phyloP scores from a whole-genome alignment of 2,329 filamentous ascomycete species.

The Clonostachys sp. region DNA sequence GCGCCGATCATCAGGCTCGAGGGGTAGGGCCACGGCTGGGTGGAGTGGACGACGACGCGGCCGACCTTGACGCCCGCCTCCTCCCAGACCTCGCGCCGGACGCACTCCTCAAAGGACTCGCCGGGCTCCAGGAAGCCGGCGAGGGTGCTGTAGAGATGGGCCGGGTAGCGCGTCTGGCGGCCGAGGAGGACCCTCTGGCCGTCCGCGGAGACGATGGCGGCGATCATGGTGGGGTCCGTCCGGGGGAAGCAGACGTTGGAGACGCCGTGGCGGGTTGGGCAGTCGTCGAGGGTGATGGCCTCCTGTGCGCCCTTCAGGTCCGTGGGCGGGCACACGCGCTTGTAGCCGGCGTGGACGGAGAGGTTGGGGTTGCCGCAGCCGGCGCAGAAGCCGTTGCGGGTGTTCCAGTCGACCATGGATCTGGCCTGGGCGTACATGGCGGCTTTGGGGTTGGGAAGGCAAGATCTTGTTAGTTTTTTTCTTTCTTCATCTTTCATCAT shows the following conservation, averaged over 20 bases:
- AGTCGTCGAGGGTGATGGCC: conserved; percentile 50
- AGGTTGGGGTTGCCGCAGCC: conserved; percentile 82
- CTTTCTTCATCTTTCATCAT: background rate
- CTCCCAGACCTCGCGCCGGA: conserved; percentile 81
- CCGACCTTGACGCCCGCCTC: conserved; percentile 75
- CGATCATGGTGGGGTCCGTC: conserved; percentile 93
- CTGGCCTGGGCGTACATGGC: conserved; percentile 88
- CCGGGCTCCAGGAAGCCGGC: conserved; percentile 83
- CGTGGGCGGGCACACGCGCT: conserved; percentile 71
- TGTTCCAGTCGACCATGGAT: conserved; percentile 90
- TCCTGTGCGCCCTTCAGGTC: conserved; percentile 46
- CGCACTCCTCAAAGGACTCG: conserved; percentile 80
- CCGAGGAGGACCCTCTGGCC: conserved; percentile 77
- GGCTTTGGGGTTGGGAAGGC: conserved; percentile 44
- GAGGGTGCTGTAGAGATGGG: conserved; percentile 82
- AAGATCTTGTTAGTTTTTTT: background rate
- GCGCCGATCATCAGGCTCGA: conserved; percentile 83
- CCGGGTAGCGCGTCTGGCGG: conserved; percentile 77
- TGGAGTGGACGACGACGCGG: conserved; percentile 75
- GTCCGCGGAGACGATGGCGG: conserved; percentile 81
- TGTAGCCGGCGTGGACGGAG: conserved; percentile 74
- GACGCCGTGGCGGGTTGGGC: conserved; percentile 76
- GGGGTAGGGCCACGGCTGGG: conserved; percentile 85
- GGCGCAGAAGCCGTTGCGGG: conserved; percentile 85
- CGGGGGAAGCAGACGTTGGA: conserved; percentile 91